Conservation (phyloP, 352 stramenopile species). For the Saprolegnia parasitica region DNA sequence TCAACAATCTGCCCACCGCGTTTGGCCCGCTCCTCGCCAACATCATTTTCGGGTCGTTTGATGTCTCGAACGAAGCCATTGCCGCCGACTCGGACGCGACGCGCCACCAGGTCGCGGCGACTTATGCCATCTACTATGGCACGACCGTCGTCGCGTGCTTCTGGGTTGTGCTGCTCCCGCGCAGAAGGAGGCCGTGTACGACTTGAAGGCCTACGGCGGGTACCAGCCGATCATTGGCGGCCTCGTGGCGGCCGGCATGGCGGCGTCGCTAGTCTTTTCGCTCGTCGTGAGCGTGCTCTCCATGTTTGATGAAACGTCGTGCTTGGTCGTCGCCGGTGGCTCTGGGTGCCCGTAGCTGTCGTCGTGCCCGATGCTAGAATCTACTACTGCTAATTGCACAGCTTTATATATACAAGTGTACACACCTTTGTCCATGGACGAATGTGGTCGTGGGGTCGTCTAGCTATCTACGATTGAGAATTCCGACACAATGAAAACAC, state of each 20-base stretch:
- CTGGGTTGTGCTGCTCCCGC: conserved; percentile 31
- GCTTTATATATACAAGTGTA: no score
- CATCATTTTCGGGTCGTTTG: conserved; percentile 23
- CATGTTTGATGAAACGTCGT: conserved; percentile 52
- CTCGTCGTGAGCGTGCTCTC: conserved; percentile 52
- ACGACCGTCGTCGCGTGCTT: conserved; percentile 28
- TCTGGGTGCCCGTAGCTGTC: conserved; percentile 33
- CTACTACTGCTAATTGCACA: no score
- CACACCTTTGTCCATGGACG: no score
- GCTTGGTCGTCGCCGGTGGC: conserved; percentile 52
- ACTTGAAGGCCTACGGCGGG: conserved; percentile 26
- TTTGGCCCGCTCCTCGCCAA: conserved; percentile 31
- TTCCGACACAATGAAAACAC: no score
- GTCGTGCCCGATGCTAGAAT: no score
- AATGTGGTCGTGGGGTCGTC: no score
- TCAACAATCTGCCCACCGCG: conserved; percentile 27
- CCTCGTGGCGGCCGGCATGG: conserved; percentile 10
- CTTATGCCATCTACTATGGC: conserved; percentile 28
- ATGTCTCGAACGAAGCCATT: conserved; percentile 24
- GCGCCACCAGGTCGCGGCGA: conserved; percentile 24
- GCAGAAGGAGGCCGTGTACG: conserved; percentile 33
- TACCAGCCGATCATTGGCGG: conserved; percentile 20
- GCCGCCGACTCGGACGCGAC: conserved; percentile 10
- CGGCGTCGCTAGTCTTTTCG: conserved; percentile 46
- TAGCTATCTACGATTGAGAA: no score